phyloP scores from a whole-genome alignment of 306 rosid species.

The Vigna radiata region DNA sequence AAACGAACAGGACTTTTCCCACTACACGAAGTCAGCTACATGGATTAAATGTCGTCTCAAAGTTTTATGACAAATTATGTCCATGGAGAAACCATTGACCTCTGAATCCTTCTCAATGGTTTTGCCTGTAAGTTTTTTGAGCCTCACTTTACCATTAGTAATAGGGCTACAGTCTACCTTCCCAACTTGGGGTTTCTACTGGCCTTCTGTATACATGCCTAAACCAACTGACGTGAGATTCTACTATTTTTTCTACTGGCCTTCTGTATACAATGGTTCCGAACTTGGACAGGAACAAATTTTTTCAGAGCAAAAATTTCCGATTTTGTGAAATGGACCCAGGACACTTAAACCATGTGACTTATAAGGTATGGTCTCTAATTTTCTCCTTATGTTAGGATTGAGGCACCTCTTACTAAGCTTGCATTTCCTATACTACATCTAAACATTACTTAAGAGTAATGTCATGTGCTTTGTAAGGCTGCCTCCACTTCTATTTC shows the following conservation, averaged over 20 bases:
- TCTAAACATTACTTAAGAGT: not conserved
- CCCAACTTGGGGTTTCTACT: not conserved
- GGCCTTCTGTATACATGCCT: not conserved
- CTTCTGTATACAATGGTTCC: no score
- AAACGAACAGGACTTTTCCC: not conserved
- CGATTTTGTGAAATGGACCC: not conserved
- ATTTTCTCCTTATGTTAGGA: not conserved
- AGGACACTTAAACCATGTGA: not conserved
- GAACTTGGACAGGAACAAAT: not conserved
- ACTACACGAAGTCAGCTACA: not conserved
- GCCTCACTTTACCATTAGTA: not conserved
- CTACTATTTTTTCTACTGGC: not conserved
- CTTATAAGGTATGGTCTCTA: not conserved
- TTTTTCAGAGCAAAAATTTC: not conserved
- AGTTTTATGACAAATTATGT: not conserved
- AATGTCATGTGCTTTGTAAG: not conserved
- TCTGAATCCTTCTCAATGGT: not conserved
- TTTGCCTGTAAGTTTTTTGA: not conserved
- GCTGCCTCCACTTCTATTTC: not conserved
- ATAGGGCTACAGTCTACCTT: not conserved
- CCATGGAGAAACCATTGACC: not conserved
- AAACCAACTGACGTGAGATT: not conserved
- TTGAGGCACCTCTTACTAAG: not conserved
- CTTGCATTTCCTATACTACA: not conserved
- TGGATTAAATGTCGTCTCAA: not conserved